Percentiles rank a stretch among this genome's conserved stretches.
These are phyloP conservation scores for Penicillium polonicum DNA, from an alignment of 2,329 filamentous ascomycete species.

Conservation along the genomic window DNA sequence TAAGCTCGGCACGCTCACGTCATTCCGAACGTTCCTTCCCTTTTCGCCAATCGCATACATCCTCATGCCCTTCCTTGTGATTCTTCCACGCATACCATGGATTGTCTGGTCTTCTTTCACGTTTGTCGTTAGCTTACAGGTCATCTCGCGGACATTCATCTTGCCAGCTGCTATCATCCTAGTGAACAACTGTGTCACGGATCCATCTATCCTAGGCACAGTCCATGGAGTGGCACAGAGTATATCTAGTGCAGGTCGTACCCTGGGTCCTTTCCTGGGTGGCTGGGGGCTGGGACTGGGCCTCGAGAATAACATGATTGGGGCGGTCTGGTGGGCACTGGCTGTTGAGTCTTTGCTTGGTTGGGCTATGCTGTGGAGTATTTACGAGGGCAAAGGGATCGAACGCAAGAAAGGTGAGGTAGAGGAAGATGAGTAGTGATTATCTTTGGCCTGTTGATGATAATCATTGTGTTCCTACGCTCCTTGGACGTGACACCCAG, in stretches of 20 bases:
- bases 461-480: not conserved
- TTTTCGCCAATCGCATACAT: conserved; percentile 71
- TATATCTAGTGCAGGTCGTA: conserved; percentile 54
- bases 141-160: conserved; percentile 69
- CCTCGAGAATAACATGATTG: conserved; percentile 54
- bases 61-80: conserved; percentile 67
- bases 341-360: conserved; percentile 56
- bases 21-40: conserved; percentile 67
- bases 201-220: conserved; percentile 56
- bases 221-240: conserved; percentile 61
- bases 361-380: conserved; percentile 58
- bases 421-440: conserved; percentile 21
- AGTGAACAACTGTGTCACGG: conserved; percentile 60
- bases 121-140: conserved; percentile 65
- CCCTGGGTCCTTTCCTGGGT: conserved; percentile 55
- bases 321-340: conserved; percentile 58
- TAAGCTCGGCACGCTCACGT: conserved; percentile 65
- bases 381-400: conserved; percentile 65
- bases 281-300: conserved; percentile 57
- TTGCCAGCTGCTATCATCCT: conserved; percentile 60
- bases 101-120: conserved; percentile 66
- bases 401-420: conserved; percentile 42
- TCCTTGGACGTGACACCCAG: not conserved
- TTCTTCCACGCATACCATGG: conserved; percentile 58
- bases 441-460: not conserved